These are phyloP conservation scores for Xylona heveae DNA, from an alignment of 495 filamentous ascomycete genomes.

Conservation along the genomic window DNA sequence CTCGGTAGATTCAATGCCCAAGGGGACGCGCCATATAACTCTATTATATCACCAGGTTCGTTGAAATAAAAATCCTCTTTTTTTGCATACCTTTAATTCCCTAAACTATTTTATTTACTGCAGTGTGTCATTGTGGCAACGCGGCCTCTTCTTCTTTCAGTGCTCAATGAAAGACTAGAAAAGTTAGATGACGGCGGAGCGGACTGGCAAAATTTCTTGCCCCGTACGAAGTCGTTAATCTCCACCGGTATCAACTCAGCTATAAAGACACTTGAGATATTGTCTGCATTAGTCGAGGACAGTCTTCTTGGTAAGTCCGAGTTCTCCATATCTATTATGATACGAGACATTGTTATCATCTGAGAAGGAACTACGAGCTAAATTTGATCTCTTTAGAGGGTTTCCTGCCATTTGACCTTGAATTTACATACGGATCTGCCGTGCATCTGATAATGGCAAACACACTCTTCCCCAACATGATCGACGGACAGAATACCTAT, in stretches of 20 bases:
- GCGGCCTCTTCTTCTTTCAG: neutral
- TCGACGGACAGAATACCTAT: neutral
- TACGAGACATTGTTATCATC: neutral
- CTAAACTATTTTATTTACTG: neutral
- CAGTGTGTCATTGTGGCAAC: neutral
- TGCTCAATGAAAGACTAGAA: slow-evolving; percentile 11
- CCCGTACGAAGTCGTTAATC: no score
- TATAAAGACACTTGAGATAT: neutral
- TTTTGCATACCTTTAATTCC: no score
- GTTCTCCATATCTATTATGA: no score
- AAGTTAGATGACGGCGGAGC: slow-evolving; percentile 7
- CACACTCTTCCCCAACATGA: neutral
- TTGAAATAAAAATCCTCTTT: neutral
- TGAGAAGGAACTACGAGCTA: neutral
- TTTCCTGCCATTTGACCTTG: neutral
- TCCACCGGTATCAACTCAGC: no score
- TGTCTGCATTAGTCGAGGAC: neutral
- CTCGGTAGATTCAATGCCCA: neutral
- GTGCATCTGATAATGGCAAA: neutral
- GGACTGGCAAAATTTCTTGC: no score
- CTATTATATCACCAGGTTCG: neutral
- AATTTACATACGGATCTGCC: neutral
- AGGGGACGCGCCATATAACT: neutral
- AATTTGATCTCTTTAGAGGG: neutral
- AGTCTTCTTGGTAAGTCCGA: slow-evolving; percentile 1